phyloP scores from a whole-genome alignment of 176 grass and related monocot species.

The Hordeum marinum region DNA sequence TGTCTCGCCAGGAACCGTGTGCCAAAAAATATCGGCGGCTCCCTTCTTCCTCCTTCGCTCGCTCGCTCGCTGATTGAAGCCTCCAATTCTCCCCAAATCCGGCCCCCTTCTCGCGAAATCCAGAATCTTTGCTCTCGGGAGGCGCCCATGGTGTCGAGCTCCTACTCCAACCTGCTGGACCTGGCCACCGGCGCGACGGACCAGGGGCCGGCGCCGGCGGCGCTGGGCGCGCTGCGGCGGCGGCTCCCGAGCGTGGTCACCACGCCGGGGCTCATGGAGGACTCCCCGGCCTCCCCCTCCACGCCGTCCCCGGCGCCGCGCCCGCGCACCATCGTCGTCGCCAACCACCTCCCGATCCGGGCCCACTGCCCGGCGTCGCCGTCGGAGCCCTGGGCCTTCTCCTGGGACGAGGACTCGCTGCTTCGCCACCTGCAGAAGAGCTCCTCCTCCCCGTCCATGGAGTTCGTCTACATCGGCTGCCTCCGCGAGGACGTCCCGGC shows the following conservation, averaged over 20 bases:
- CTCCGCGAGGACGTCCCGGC: conserved; percentile 67
- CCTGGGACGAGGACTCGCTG: conserved; percentile 92
- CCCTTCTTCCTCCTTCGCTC: not conserved
- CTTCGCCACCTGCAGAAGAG: conserved; percentile 76
- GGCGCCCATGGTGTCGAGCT: conserved; percentile 68
- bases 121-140: not conserved
- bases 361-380: conserved; percentile 33
- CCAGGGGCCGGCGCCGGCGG: conserved; percentile 40
- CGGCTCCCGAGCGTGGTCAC: conserved; percentile 77
- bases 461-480: conserved; percentile 93
- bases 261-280: conserved; percentile 64
- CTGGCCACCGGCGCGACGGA: conserved; percentile 74
- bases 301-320: conserved; percentile 45
- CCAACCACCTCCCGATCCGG: conserved; percentile 84
- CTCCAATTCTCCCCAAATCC: not conserved
- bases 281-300: conserved; percentile 51
- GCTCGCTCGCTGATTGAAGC: not conserved
- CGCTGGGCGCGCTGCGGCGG: conserved; percentile 58
- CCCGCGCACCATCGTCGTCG: conserved; percentile 86
- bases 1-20: not conserved
- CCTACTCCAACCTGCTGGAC: conserved; percentile 88
- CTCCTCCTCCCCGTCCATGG: conserved; percentile 45
- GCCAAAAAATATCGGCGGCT: conserved; percentile 5
- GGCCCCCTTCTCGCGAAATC: not conserved
- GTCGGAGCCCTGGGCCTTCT: conserved; percentile 55